Evolutionary conservation across 148 eudicot genomes (phyloP), one percentile per base, ranked within the genome.

Genomic region (Persicaria maculosa): DNA sequence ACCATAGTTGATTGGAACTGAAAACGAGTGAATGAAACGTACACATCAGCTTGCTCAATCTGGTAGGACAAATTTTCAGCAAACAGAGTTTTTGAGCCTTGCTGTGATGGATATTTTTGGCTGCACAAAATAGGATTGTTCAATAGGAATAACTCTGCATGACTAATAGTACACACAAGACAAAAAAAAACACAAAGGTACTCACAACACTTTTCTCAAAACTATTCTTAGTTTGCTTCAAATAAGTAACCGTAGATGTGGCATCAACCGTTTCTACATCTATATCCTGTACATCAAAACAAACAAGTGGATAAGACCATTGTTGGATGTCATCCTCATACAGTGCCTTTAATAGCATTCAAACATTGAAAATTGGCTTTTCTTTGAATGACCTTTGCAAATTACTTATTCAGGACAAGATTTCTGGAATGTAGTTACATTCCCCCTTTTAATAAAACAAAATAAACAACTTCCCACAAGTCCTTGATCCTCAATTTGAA

Each of bases 61-160:
- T 22, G 22, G 22, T 22, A 22, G 22, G 22, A 22, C 22, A 22
- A 22, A 79, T 95, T 95, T 46, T 92, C 99, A 70, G 80, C 85
- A 82, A 92, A 95, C 62, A 95, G 78, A 2, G 94, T 88, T 78
- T 87, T 95, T 7, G 92, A 81, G 31, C 89, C 95, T 15, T 88
- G 79, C 50, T 8, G 79, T 73, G 83, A 76, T 79, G 9, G 97
- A 93, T 36, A 90, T 81, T 78, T 88, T 75, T 5, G 92, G 89
- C 97, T 94, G 87, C 79, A 85, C 14, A 77, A n/a, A 36, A 40
- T 43, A 67, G 47, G 1, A 4, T 73, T 5, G 22, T 74, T 47
- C 31, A 19, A 64, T 48, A 55, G 19, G 1, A 12, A 17, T 7
- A 14, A 40, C 5, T 17, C 19, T 20, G 43, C 50, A 59, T 4